Conservation (phyloP, 768 basidiomycete genomes). For the Mycena rebaudengoi region DNA sequence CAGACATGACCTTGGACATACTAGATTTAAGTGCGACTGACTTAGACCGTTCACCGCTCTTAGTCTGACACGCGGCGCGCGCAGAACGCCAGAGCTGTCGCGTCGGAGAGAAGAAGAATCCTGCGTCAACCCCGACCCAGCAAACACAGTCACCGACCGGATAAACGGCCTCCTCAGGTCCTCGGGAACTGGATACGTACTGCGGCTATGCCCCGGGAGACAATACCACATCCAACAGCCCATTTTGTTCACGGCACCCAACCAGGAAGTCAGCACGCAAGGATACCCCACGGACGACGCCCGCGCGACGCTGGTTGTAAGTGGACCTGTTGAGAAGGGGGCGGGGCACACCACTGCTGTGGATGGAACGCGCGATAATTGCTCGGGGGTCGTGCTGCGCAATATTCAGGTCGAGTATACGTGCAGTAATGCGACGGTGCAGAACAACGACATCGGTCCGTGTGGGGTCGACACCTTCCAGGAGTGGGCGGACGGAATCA, state of each 20-base stretch:
- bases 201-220: constrained; percentile 70
- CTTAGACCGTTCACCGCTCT: too few species aligned
- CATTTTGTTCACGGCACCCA: constrained; percentile 67
- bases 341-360: constrained; percentile 78
- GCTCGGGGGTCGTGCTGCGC: constrained; percentile 67
- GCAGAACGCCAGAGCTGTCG: too few species aligned
- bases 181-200: constrained; percentile 70
- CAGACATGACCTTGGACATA: too few species aligned
- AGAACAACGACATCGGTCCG: constrained; percentile 87
- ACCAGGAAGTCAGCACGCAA: constrained; percentile 84
- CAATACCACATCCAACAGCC: constrained; percentile 73
- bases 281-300: constrained; percentile 76
- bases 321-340: constrained; percentile 68
- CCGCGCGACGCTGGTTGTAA: constrained; percentile 75
- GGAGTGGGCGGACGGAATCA: constrained; percentile 87
- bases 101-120: too few species aligned
- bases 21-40: too few species aligned
- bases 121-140: constrained; percentile 59
- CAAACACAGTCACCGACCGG: constrained; percentile 68
- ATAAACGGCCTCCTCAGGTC: constrained; percentile 71
- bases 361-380: constrained; percentile 68
- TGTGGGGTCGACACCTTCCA: constrained; percentile 71
- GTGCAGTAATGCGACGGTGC: constrained; percentile 71
- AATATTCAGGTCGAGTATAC: constrained; percentile 74
- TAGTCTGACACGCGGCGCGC: too few species aligned